A percentile compares a stretch with the other conserved stretches of the same genome.
phyloP scores from a whole-genome alignment of 108 stramenopile species.

The Bacterosira constricta region DNA sequence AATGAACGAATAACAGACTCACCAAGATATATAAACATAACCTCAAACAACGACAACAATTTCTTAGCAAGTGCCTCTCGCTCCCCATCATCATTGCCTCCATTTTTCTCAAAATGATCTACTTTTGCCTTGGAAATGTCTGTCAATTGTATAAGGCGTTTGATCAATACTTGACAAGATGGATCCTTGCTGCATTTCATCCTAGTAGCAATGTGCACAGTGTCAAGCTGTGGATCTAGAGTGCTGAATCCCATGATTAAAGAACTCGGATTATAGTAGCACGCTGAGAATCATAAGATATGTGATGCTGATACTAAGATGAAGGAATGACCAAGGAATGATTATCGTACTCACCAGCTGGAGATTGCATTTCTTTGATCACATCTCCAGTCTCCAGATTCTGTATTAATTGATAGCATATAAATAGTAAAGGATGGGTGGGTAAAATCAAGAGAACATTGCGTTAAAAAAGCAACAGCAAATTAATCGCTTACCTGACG shows the following conservation, averaged over 20 bases:
- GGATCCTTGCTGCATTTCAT: slow-evolving; percentile 65
- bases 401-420: too few relatives aligned
- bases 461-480: too few relatives aligned
- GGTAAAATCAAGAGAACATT: too few relatives aligned
- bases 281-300: slow-evolving; percentile 14
- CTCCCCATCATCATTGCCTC: slow-evolving; percentile 9
- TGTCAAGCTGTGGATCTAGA: slow-evolving; percentile 56
- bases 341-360: slow-evolving; percentile 20
- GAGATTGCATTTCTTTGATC: slow-evolving; percentile 42
- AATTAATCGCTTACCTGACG: too few relatives aligned
- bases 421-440: too few relatives aligned
- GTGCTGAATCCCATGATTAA: slow-evolving; percentile 71
- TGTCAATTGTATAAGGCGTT: slow-evolving; percentile 54
- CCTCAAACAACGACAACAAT: slow-evolving; percentile 38
- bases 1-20: too few relatives aligned
- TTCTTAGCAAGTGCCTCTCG: slow-evolving; percentile 26
- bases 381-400: slow-evolving; percentile 42
- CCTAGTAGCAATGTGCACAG: slow-evolving; percentile 45
- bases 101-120: slow-evolving; percentile 22
- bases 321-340: background rate
- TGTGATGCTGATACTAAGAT: background rate
- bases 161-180: slow-evolving; percentile 41
- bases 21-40: slow-evolving; percentile 42
- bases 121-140: slow-evolving; percentile 41
- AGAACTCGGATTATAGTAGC: slow-evolving; percentile 56